A percentile compares a stretch with the other conserved stretches of the same genome.
These are phyloP conservation scores for Coemansia sp. DNA, from an alignment of 192 early-diverging fungal genomes.

Conservation along the genomic window DNA sequence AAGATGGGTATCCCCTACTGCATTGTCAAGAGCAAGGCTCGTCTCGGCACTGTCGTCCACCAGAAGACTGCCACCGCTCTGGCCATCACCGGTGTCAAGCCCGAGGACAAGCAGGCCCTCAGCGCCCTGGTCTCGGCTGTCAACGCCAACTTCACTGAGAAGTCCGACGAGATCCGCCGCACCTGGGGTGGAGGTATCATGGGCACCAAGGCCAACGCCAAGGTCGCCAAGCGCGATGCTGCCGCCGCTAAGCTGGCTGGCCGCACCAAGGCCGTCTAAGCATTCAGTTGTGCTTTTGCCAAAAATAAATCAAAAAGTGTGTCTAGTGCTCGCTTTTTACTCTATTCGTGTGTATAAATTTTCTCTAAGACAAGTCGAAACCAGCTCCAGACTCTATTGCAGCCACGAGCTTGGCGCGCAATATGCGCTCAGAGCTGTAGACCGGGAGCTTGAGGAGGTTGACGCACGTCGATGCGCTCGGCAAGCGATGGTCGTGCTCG, in stretches of 20 bases:
- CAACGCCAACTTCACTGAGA: conserved; percentile 96
- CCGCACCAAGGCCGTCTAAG: neutral
- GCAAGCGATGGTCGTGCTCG: conserved; percentile 68
- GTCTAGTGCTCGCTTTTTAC: neutral
- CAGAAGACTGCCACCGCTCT: conserved; percentile 99
- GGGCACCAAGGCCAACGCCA: conserved; percentile 88
- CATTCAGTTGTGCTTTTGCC: neutral
- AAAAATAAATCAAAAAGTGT: neutral
- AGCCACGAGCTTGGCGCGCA: conserved; percentile 74
- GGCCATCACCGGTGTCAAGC: conserved; percentile 88
- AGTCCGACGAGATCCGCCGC: conserved; percentile 86
- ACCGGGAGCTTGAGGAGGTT: conserved; percentile 90
- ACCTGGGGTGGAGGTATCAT: conserved; percentile 99
- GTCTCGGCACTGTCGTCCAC: conserved; percentile 98
- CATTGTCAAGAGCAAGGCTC: conserved; percentile 99
- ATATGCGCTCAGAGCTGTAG: conserved; percentile 58
- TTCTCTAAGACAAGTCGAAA: conserved; percentile 74
- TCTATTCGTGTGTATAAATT: neutral
- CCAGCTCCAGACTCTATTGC: conserved; percentile 86
- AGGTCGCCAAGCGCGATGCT: conserved; percentile 74
- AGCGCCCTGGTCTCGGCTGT: conserved; percentile 82
- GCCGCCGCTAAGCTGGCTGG: conserved; percentile 27
- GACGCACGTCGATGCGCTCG: conserved; percentile 78
- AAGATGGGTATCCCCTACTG: conserved; percentile 99
- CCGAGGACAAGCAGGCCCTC: conserved; percentile 94